These are phyloP conservation scores for Pseudevernia furfuracea DNA, from an alignment of 495 filamentous ascomycete genomes.

Conservation along the genomic window DNA sequence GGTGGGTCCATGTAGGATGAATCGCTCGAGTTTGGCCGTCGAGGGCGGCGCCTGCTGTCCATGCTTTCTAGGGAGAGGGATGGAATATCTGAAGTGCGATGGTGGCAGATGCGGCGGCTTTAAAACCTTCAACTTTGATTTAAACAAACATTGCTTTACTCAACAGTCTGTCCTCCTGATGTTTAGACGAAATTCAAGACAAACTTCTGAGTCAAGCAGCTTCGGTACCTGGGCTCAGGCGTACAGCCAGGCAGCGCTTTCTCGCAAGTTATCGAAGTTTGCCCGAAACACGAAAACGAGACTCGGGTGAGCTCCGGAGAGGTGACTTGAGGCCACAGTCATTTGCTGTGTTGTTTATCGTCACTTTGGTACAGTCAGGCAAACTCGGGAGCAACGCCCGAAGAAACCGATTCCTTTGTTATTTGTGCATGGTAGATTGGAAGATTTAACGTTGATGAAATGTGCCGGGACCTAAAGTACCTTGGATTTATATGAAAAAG, in stretches of 20 bases:
- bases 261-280: not conserved
- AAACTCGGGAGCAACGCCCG: not conserved
- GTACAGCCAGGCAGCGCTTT: not conserved
- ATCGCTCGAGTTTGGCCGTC: not conserved
- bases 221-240: not conserved
- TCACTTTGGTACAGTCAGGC: not conserved
- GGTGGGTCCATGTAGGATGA: not conserved
- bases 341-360: not conserved
- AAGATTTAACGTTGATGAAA: not conserved
- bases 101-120: not conserved
- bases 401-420: not conserved
- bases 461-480: not conserved
- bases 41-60: not conserved
- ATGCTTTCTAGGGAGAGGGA: not conserved
- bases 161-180: not conserved
- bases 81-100: not conserved
- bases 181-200: not conserved
- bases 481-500: too few species aligned
- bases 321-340: not conserved
- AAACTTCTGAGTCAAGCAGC: not conserved
- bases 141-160: not conserved
- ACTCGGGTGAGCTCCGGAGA: not conserved
- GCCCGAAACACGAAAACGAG: not conserved
- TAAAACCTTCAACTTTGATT: not conserved
- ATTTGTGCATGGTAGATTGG: not conserved